These are phyloP conservation scores for Metschnikowia lunata DNA, from an alignment of 805 yeast genomes.

Conservation along the genomic window DNA sequence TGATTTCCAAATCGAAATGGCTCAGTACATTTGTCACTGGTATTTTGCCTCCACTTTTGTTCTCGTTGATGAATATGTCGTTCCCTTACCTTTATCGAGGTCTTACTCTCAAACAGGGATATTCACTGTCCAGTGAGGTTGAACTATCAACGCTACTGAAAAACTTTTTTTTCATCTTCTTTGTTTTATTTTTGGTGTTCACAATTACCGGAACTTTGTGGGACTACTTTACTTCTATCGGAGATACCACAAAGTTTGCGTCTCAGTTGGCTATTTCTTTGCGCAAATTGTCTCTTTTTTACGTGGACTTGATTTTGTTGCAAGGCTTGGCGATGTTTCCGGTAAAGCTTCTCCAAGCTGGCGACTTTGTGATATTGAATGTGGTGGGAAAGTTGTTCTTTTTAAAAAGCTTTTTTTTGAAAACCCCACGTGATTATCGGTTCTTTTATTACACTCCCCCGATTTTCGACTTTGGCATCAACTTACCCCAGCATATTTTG, in stretches of 20 bases:
- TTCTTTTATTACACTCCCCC: slow-evolving; percentile 53
- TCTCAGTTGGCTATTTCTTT: slow-evolving; percentile 51
- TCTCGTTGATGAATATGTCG: slow-evolving; percentile 48
- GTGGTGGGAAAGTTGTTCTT: slow-evolving; percentile 35
- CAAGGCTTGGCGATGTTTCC: slow-evolving; percentile 70
- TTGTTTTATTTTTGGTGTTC: slow-evolving; percentile 58
- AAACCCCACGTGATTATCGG: slow-evolving; percentile 50
- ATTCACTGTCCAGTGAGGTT: slow-evolving; percentile 53
- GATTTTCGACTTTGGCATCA: slow-evolving; percentile 56
- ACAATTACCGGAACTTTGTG: slow-evolving; percentile 59
- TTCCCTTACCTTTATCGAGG: slow-evolving; percentile 54
- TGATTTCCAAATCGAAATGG: slow-evolving; percentile 47
- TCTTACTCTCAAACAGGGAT: slow-evolving; percentile 49
- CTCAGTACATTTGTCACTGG: slow-evolving; percentile 56
- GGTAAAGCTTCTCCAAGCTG: slow-evolving; percentile 50
- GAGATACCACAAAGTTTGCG: slow-evolving; percentile 58
- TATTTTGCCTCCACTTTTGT: slow-evolving; percentile 57
- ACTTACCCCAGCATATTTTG: slow-evolving; percentile 57
- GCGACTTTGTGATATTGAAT: slow-evolving; percentile 48
- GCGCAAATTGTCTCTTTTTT: slow-evolving; percentile 49
- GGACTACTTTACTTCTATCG: slow-evolving; percentile 52
- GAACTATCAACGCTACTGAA: slow-evolving; percentile 54
- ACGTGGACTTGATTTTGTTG: slow-evolving; percentile 57
- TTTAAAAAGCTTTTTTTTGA: slow-evolving; percentile 35
- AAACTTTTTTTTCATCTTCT: slow-evolving; percentile 57